A percentile compares a stretch with the other conserved stretches of the same genome.
These are phyloP conservation scores for Antarctomyces pellizariae DNA, from an alignment of 495 filamentous ascomycete species.

Conservation along the genomic window DNA sequence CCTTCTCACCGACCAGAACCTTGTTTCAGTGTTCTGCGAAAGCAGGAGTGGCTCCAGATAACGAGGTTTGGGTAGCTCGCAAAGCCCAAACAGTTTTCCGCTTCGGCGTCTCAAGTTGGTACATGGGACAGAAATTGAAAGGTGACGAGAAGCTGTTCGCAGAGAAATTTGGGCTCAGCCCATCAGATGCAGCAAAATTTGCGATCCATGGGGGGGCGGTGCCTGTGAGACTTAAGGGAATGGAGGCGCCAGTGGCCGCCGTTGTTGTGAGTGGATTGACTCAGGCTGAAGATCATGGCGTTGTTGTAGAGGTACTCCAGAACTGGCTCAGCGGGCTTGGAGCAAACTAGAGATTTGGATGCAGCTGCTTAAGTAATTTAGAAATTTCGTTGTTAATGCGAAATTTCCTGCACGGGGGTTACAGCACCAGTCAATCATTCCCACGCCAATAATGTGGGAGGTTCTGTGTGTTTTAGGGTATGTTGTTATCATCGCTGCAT, in stretches of 20 bases:
- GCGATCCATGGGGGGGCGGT: constrained; percentile 55
- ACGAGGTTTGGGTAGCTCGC: constrained; percentile 32
- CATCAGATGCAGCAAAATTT: constrained; percentile 33
- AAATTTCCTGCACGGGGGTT: too few relatives aligned
- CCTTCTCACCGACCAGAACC: constrained; percentile 28
- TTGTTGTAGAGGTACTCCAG: constrained; percentile 40
- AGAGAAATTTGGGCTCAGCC: constrained; percentile 28
- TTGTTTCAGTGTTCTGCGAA: constrained; percentile 30
- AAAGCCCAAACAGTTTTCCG: constrained; percentile 44
- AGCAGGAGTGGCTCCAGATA: constrained; percentile 30
- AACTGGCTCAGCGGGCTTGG: too few relatives aligned
- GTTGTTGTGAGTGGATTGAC: constrained; percentile 54
- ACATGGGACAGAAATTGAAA: constrained; percentile 33
- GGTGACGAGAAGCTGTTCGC: constrained; percentile 34
- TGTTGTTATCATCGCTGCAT: too few relatives aligned
- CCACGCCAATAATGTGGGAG: too few relatives aligned
- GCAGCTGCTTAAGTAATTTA: too few relatives aligned
- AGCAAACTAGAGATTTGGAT: too few relatives aligned
- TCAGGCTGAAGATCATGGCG: constrained; percentile 56
- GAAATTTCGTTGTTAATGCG: too few relatives aligned
- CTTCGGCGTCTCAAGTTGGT: constrained; percentile 43
- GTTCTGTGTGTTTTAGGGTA: too few relatives aligned
- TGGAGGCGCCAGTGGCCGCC: constrained; percentile 49
- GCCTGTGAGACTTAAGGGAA: constrained; percentile 41
- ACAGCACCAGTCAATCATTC: too few relatives aligned